Conservation (phyloP, 441 rosid genomes). For the Populus hybrid region DNA sequence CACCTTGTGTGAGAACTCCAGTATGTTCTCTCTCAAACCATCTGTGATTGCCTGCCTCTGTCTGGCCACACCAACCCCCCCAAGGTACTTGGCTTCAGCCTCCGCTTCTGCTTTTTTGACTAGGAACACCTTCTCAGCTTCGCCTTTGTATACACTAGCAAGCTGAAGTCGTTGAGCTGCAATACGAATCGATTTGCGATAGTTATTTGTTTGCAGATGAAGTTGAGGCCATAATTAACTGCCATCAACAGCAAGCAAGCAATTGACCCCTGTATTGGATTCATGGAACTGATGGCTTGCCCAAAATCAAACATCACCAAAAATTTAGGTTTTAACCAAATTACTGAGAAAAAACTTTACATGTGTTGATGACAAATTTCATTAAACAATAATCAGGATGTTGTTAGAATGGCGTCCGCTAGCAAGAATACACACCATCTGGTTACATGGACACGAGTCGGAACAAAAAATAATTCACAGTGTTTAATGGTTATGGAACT, state of each 20-base stretch:
- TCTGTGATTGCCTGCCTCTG: slow-evolving; percentile 98
- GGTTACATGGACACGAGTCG: background rate
- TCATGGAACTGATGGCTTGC: background rate
- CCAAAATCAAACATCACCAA: background rate
- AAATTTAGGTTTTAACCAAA: too few species aligned
- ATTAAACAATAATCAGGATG: background rate
- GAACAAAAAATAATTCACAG: background rate
- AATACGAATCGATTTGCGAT: slow-evolving; percentile 11
- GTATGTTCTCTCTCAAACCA: slow-evolving; percentile 89
- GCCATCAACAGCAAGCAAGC: background rate
- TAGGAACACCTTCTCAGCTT: slow-evolving; percentile 85
- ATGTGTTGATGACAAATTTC: background rate
- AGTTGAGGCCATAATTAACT: background rate
- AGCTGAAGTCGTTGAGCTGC: slow-evolving; percentile 97
- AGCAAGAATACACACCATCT: background rate
- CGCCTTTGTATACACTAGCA: slow-evolving; percentile 97
- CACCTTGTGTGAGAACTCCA: slow-evolving; percentile 87
- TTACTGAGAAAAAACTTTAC: background rate
- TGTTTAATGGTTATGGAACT: background rate
- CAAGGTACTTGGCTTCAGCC: slow-evolving; percentile 89
- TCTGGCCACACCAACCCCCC: slow-evolving; percentile 94
- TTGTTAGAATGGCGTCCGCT: background rate
- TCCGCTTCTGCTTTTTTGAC: slow-evolving; percentile 94
- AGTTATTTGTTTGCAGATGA: background rate
- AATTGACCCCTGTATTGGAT: background rate